Conservation (phyloP, 208 protist species). For the Trypanosoma brucei region DNA sequence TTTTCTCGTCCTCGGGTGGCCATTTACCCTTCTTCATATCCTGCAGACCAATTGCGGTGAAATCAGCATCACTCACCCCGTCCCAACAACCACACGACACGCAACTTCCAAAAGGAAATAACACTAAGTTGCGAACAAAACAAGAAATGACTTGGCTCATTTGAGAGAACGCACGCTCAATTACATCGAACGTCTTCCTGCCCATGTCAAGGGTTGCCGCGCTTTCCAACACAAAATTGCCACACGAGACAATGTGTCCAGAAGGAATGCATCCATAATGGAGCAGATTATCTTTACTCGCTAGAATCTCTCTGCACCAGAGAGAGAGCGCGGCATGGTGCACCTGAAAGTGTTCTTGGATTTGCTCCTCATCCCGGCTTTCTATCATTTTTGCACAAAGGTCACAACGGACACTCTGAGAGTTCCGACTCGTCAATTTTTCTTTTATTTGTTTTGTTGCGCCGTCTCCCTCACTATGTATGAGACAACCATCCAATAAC, state of each 20-base stretch:
- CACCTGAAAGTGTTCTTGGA: conserved; percentile 1
- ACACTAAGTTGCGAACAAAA: conserved; percentile 11
- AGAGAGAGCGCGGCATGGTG: conserved; percentile 4
- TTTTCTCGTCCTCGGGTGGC: conserved; percentile 19
- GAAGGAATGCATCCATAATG: neutral
- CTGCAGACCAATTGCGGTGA: conserved; percentile 30
- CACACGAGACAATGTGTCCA: conserved; percentile 16
- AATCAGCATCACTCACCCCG: conserved; percentile 70
- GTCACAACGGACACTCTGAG: neutral
- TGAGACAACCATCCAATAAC: too few species aligned
- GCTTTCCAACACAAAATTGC: conserved; percentile 29
- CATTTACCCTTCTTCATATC: neutral
- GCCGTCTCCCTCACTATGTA: too few species aligned
- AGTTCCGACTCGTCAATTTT: neutral
- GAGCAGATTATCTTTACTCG: neutral
- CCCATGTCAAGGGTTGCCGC: conserved; percentile 41
- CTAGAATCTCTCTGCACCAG: conserved; percentile 7
- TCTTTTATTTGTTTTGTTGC: too few species aligned
- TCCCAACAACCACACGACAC: conserved; percentile 77
- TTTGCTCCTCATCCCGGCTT: neutral
- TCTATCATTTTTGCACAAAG: neutral
- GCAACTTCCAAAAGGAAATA: conserved; percentile 77
- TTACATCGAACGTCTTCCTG: conserved; percentile 34
- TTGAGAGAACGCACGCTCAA: conserved; percentile 42
- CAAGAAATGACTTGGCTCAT: conserved; percentile 17